phyloP scores from a whole-genome alignment of 169 alveolate genomes.

The Eimeria mitis region DNA sequence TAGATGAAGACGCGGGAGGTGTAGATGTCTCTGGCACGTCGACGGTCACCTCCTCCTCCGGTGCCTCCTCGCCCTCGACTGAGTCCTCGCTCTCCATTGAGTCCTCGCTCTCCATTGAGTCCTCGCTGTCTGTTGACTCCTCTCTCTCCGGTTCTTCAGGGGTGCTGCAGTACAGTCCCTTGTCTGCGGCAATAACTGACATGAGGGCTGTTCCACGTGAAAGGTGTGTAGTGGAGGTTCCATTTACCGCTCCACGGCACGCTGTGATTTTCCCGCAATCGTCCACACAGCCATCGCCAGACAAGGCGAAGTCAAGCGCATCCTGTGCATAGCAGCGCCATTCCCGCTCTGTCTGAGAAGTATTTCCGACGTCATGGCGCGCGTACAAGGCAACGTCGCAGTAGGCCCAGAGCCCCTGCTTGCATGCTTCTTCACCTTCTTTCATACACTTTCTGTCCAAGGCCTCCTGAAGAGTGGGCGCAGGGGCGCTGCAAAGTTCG shows the following conservation, averaged over 20 bases:
- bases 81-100: no score
- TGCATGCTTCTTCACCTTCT: conserved; percentile 1
- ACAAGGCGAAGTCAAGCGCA: conserved; percentile 4
- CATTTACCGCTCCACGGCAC: conserved; percentile 20
- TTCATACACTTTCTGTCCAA: conserved; percentile 19
- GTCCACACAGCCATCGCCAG: conserved; percentile 26
- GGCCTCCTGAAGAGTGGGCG: conserved; percentile 41
- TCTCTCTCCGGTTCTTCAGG: neutral
- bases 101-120: no score
- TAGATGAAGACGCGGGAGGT: no score
- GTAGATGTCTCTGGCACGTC: no score
- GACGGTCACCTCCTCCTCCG: no score
- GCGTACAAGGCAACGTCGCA: neutral
- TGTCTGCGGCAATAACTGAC: neutral
- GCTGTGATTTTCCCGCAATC: neutral
- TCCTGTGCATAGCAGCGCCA: conserved; percentile 26
- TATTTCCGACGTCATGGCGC: neutral
- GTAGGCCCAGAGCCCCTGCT: neutral
- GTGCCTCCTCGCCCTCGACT: no score
- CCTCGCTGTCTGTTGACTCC: no score
- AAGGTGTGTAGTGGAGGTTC: neutral
- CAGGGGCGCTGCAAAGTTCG: conserved; percentile 10
- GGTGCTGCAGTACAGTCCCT: neutral
- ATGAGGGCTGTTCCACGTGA: neutral
- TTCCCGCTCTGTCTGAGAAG: neutral